Percentiles rank a stretch among this genome's conserved stretches.
Conservation (phyloP, 1,284 basidiomycete species). For the Rhizoctonia solani region DNA sequence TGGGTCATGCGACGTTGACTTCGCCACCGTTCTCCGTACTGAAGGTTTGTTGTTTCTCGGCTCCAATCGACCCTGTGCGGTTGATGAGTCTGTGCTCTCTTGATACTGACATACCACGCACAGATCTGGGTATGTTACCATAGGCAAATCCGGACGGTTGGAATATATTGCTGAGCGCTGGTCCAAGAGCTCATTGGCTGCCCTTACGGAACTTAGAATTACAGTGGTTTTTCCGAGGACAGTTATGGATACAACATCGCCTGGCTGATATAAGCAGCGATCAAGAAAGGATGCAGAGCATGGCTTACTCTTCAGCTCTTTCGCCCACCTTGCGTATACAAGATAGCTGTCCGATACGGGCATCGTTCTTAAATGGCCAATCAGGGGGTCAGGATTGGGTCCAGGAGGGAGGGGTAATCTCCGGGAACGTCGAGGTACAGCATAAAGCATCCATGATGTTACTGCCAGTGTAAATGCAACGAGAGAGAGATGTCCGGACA, state of each 20-base stretch:
- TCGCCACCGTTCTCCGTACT: slow-evolving; percentile 20
- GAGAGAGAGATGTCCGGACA: not conserved
- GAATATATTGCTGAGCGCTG: slow-evolving; percentile 35
- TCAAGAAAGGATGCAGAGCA: not conserved
- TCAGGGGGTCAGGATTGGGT: slow-evolving; percentile 3
- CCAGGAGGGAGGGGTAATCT: slow-evolving; percentile 7
- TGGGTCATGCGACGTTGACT: slow-evolving; percentile 26
- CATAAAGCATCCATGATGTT: not conserved
- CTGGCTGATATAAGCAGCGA: not conserved
- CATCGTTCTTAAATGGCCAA: slow-evolving; percentile 3
- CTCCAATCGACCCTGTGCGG: slow-evolving; percentile 1
- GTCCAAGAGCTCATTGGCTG: slow-evolving; percentile 35
- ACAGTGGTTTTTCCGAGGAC: too few relatives aligned
- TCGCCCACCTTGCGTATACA: not conserved
- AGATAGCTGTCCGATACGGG: not conserved
- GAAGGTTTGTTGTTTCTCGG: not conserved
- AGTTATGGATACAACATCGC: slow-evolving; percentile 31
- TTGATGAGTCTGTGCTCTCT: not conserved
- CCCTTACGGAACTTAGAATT: slow-evolving; percentile 34
- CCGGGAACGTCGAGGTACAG: not conserved
- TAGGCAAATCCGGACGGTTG: slow-evolving; percentile 32
- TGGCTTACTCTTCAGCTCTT: slow-evolving; percentile 9
- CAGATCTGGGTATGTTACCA: slow-evolving; percentile 9
- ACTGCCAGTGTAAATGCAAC: not conserved
- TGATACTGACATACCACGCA: not conserved